A percentile compares a stretch with the other conserved stretches of the same genome.
phyloP scores from a whole-genome alignment of 1,284 basidiomycete species.

The Heterobasidion occidentale region DNA sequence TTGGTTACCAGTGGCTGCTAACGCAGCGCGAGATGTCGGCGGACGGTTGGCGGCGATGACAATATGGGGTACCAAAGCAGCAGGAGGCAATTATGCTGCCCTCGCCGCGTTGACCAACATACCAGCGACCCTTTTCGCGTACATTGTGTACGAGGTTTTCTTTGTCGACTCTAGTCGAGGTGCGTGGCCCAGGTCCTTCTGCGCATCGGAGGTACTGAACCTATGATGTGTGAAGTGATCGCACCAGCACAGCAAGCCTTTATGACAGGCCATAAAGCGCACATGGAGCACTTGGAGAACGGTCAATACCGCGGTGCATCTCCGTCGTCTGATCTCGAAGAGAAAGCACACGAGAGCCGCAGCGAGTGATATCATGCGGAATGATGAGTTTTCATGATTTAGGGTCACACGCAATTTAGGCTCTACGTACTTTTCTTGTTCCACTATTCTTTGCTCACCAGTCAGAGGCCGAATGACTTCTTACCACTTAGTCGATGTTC shows the following conservation, averaged over 20 bases:
- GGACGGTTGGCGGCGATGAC: conserved; percentile 46
- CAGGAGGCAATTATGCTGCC: conserved; percentile 47
- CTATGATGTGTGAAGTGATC: background rate
- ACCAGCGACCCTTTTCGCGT: conserved; percentile 43
- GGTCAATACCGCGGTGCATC: background rate
- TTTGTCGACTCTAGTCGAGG: conserved; percentile 43
- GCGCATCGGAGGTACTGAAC: background rate
- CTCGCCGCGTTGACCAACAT: conserved; percentile 56
- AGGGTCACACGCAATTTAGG: too few species aligned
- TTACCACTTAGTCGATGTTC: too few species aligned
- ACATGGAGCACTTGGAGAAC: background rate
- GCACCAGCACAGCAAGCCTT: background rate
- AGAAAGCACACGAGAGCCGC: background rate
- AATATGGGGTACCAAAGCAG: conserved; percentile 45
- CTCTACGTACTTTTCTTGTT: too few species aligned
- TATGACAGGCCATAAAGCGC: background rate
- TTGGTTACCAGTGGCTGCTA: conserved; percentile 39
- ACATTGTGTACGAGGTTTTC: conserved; percentile 42
- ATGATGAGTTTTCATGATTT: too few species aligned
- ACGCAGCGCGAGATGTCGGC: conserved; percentile 59
- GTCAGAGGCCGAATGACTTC: too few species aligned
- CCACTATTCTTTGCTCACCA: too few species aligned
- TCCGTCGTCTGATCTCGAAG: background rate
- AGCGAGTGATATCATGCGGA: background rate
- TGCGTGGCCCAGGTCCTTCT: conserved; percentile 3